These are phyloP conservation scores for Dalbergia cochinchinensis DNA, from an alignment of 306 rosid species.

Conservation along the genomic window DNA sequence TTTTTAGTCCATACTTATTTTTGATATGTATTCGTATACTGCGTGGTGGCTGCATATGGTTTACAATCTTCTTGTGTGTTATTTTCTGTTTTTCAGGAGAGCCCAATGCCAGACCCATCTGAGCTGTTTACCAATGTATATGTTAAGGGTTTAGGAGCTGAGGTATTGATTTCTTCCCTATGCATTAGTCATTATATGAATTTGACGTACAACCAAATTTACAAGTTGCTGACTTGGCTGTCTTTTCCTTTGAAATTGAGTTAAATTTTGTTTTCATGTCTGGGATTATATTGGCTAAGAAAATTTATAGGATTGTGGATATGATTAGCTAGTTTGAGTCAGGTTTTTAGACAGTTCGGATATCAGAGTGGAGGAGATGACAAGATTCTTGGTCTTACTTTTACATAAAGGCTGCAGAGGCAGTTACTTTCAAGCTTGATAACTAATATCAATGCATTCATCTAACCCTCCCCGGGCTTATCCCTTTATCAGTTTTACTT, in stretches of 20 bases:
- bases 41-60: background rate
- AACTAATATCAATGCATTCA: background rate
- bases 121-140: slow-evolving; percentile 78
- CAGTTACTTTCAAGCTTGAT: no score
- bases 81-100: slow-evolving; percentile 67
- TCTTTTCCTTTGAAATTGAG: slow-evolving; percentile 23
- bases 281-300: background rate
- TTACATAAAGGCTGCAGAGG: background rate
- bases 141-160: slow-evolving; percentile 71
- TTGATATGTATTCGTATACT: slow-evolving; percentile 9
- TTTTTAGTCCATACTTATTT: background rate
- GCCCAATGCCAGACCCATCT: slow-evolving; percentile 79
- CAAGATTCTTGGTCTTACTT: slow-evolving; percentile 11
- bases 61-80: slow-evolving; percentile 35
- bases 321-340: slow-evolving; percentile 7
- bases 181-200: slow-evolving; percentile 1
- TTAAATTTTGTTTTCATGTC: slow-evolving; percentile 8
- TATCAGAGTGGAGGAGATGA: background rate
- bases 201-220: background rate
- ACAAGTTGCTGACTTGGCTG: background rate
- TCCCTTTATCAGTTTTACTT: slow-evolving; percentile 1
- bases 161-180: slow-evolving; percentile 60
- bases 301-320: slow-evolving; percentile 17
- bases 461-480: background rate
- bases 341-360: background rate